Base-by-base conservation (phyloP, 768 basidiomycete species). In the Gyrodon lividus region DNA sequence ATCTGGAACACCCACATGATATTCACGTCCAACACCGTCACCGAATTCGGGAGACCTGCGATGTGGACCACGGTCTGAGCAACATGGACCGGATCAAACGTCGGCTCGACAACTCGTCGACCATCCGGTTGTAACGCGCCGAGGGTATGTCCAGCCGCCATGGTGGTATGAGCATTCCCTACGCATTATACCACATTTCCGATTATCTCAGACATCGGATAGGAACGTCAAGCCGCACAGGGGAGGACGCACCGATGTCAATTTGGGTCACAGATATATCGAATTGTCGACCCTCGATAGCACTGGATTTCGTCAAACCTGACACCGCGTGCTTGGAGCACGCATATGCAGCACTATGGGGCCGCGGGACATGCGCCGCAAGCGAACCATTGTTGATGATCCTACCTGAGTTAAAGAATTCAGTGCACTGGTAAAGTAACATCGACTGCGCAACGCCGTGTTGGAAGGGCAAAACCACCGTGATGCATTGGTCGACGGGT, bases 371-470 rank as follows among this genome's bases (percentile, higher is more conserved):
- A 54, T 86, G 80, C 0, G 88, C 87, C 1, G 86, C 78, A 20
- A 90, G 73, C n/a, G 84, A 87, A 1, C 90, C 91, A 59, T 93
- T 92, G 72, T 92, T 92, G 70, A 95, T 86, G 55, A 93, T 87
- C 17, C 89, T 78, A 2, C 83, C 84, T 85, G 52, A 22, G n/a
- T 42, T 40, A 31, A 31, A n/a, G 16, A 50, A 14, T 31, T 28
- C n/a, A 37, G 35, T n/a, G 8, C 35, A 38, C 14, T 17, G 23
- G 23, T 7, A 38, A 41, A 22, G 13, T n/a, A 20, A 17, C 13
- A 42, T 28, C 33, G 37, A 31, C 31, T 12, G 7, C 10, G 30
- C 30, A 30, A 30, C 7, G 10, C 7, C 9, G 9, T 7, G 30
- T 30, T 30, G 3, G 7, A 30, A 19, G 4, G 7, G 39, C 7